Conservation (phyloP, 768 basidiomycete species). For the Mycena leptocephala region DNA sequence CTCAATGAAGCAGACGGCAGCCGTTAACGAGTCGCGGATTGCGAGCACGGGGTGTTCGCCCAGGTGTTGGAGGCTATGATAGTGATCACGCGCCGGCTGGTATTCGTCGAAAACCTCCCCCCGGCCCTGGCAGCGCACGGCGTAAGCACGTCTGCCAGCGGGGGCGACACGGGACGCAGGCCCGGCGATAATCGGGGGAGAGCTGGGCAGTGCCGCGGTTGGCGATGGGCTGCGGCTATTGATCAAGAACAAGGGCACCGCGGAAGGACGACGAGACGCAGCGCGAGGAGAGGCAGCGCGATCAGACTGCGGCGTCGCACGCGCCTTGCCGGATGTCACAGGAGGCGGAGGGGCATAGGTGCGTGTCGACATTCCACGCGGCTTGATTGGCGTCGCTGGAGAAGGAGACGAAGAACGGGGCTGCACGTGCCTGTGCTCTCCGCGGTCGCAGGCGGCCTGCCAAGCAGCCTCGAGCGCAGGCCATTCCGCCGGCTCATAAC, state of each 20-base stretch:
- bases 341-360: too few relatives aligned
- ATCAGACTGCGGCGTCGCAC: too few relatives aligned
- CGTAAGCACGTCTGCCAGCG: not conserved
- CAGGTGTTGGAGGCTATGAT: not conserved
- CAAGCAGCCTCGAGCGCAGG: not conserved
- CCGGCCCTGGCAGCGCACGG: not conserved
- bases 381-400: too few relatives aligned
- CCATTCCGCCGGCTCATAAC: not conserved
- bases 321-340: too few relatives aligned
- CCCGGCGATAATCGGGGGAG: too few relatives aligned
- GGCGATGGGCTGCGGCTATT: constrained; percentile 9
- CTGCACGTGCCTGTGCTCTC: too few relatives aligned
- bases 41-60: not conserved
- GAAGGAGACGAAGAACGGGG: too few relatives aligned
- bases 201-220: not conserved
- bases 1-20: not conserved
- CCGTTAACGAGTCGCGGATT: not conserved
- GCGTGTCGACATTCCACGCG: too few relatives aligned
- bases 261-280: too few relatives aligned
- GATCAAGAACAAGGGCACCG: not conserved
- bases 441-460: not conserved
- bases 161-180: too few relatives aligned
- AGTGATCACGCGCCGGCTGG: not conserved
- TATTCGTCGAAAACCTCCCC: not conserved
- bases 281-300: too few relatives aligned